Percentiles rank a stretch among this genome's conserved stretches.
Evolutionary conservation across 2,329 filamentous ascomycete species (phyloP).

Genomic region (Colletotrichum filicis): DNA sequence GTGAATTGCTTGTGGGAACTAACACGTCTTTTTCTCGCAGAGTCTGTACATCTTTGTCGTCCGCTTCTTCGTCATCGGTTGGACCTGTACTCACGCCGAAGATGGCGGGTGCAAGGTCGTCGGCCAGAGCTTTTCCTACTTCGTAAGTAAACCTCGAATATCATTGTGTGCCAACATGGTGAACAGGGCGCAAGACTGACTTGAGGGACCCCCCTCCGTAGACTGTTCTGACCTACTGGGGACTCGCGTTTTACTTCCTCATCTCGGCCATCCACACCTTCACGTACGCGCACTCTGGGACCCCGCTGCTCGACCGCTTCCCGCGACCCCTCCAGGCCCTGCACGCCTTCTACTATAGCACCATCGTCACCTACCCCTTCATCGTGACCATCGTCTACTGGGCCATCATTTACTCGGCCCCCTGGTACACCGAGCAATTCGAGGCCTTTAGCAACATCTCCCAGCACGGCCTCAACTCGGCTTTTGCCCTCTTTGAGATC

Average conservation of each 20-base stretch:
- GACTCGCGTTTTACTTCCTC: constrained; percentile 81
- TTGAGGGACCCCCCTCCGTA: not conserved
- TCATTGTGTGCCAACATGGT: not conserved
- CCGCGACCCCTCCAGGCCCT: constrained; percentile 72
- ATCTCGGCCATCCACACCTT: constrained; percentile 75
- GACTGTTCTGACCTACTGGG: constrained; percentile 85
- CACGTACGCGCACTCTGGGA: constrained; percentile 68
- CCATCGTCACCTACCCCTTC: constrained; percentile 71
- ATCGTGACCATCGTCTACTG: constrained; percentile 80
- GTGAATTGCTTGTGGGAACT: not conserved
- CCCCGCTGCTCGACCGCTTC: constrained; percentile 67
- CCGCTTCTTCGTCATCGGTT: constrained; percentile 76
- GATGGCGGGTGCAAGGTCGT: constrained; percentile 57
- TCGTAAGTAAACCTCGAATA: constrained; percentile 49
- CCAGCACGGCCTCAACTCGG: constrained; percentile 79
- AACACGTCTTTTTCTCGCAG: constrained; percentile 42
- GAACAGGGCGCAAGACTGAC: not conserved
- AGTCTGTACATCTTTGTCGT: constrained; percentile 76
- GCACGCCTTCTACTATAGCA: constrained; percentile 73
- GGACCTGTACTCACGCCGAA: constrained; percentile 63
- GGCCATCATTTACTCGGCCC: constrained; percentile 65
- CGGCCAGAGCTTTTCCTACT: constrained; percentile 77
- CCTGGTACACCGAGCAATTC: constrained; percentile 58
- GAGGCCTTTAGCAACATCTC: constrained; percentile 74
- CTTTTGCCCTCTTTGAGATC: constrained; percentile 82